phyloP scores from a whole-genome alignment of 108 stramenopile genomes.

The Ochromonas danica region DNA sequence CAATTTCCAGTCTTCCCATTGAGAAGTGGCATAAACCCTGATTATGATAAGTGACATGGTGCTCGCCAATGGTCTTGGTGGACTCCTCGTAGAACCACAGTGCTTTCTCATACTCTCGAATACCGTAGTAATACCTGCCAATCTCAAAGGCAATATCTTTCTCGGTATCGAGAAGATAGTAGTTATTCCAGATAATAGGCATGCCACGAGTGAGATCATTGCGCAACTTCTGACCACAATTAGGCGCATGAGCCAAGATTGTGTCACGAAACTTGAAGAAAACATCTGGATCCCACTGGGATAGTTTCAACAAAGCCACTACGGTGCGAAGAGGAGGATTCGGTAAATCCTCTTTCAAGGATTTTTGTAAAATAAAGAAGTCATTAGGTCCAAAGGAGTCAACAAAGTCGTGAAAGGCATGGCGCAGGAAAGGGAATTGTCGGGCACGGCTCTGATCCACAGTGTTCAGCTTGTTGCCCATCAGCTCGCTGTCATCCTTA shows the following conservation, averaged over 20 bases:
- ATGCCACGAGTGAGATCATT: slow-evolving; percentile 63
- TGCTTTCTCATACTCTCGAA: slow-evolving; percentile 60
- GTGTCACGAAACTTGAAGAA: slow-evolving; percentile 68
- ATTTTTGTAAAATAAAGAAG: slow-evolving; percentile 68
- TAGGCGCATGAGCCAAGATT: slow-evolving; percentile 48
- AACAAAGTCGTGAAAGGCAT: slow-evolving; percentile 57
- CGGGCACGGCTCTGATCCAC: slow-evolving; percentile 31
- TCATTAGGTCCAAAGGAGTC: slow-evolving; percentile 67
- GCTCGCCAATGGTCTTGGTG: slow-evolving; percentile 58
- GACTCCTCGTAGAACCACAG: slow-evolving; percentile 57
- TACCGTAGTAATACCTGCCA: slow-evolving; percentile 64
- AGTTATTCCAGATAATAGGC: slow-evolving; percentile 61
- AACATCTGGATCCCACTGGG: slow-evolving; percentile 70
- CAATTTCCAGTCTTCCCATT: slow-evolving; percentile 45
- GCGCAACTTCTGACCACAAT: slow-evolving; percentile 49
- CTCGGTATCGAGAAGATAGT: slow-evolving; percentile 65
- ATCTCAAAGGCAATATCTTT: slow-evolving; percentile 67
- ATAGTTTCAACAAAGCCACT: slow-evolving; percentile 42
- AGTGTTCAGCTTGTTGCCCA: neutral
- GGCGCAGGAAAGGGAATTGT: slow-evolving; percentile 50
- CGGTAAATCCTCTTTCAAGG: slow-evolving; percentile 61
- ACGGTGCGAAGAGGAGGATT: slow-evolving; percentile 55
- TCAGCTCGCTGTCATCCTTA: neutral
- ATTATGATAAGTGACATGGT: slow-evolving; percentile 72
- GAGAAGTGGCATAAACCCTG: slow-evolving; percentile 69